Percentiles rank a stretch among this genome's conserved stretches.
These are phyloP conservation scores for Fusarium oxysporum DNA, from an alignment of 2,329 filamentous ascomycete species.

Conservation along the genomic window DNA sequence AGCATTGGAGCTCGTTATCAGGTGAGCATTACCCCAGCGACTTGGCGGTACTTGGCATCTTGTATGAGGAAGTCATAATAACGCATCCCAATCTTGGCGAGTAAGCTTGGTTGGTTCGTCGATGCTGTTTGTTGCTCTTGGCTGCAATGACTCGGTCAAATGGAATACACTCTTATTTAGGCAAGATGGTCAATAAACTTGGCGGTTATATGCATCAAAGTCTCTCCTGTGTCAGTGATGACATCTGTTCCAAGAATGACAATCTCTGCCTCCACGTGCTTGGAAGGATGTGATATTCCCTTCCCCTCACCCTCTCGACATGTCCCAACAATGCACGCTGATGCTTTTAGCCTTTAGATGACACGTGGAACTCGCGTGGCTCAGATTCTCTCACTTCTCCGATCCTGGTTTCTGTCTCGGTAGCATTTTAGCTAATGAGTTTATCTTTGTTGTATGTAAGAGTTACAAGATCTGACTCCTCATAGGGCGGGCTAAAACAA, in stretches of 20 bases:
- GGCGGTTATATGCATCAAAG: neutral
- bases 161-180: conserved; percentile 14
- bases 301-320: neutral
- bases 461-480: neutral
- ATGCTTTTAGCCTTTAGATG: conserved; percentile 3
- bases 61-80: conserved; percentile 21
- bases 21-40: conserved; percentile 17
- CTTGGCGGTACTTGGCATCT: conserved; percentile 22
- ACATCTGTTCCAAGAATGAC: neutral
- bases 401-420: neutral
- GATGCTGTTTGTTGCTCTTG: neutral
- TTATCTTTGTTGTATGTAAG: neutral
- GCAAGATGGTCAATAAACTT: neutral
- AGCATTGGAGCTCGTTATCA: conserved; percentile 9
- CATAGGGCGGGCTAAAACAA: neutral
- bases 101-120: conserved; percentile 17
- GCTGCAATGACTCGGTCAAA: conserved; percentile 19
- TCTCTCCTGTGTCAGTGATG: conserved; percentile 8
- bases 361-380: conserved; percentile 24
- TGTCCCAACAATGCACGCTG: neutral
- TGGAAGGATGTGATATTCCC: neutral
- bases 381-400: neutral
- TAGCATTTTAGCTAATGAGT: neutral
- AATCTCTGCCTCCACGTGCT: conserved; percentile 17
- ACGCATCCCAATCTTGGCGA: conserved; percentile 29